These are phyloP conservation scores for Rhizopus arrhizus DNA, from an alignment of 371 early-diverging fungal species.

Conservation along the genomic window DNA sequence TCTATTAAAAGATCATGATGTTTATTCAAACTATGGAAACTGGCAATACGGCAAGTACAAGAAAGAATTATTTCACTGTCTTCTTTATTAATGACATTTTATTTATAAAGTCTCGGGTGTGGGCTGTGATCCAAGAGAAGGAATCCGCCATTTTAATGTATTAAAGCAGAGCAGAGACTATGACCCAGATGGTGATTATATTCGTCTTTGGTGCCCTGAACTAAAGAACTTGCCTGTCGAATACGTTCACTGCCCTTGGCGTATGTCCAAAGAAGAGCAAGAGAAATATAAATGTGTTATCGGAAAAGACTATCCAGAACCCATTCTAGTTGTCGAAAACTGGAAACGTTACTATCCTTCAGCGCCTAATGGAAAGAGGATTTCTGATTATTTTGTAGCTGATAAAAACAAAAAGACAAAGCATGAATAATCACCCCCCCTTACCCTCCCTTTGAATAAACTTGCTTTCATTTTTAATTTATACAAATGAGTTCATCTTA, in stretches of 20 bases:
- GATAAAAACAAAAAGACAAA: conserved; percentile 6
- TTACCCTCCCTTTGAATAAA: not conserved
- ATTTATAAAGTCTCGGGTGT: conserved; percentile 31
- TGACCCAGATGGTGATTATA: conserved; percentile 47
- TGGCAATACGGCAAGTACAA: conserved; percentile 47
- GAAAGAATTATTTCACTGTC: too few species aligned
- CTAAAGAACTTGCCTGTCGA: conserved; percentile 23
- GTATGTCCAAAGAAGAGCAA: conserved; percentile 24
- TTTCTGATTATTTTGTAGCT: conserved; percentile 7
- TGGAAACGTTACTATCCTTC: conserved; percentile 24
- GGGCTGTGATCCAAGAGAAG: conserved; percentile 44
- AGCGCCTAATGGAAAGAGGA: conserved; percentile 1
- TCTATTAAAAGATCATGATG: conserved; percentile 47
- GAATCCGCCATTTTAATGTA: conserved; percentile 44
- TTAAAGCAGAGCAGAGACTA: conserved; percentile 53
- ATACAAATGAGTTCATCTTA: not conserved
- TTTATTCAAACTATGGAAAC: conserved; percentile 51
- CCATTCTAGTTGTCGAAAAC: conserved; percentile 24
- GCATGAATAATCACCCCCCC: not conserved
- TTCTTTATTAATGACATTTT: not conserved
- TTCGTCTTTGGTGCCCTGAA: conserved; percentile 47
- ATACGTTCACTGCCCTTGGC: conserved; percentile 44
- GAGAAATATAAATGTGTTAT: conserved; percentile 20
- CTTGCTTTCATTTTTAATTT: not conserved
- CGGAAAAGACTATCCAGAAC: conserved; percentile 32